These are phyloP conservation scores for Torulaspora franciscae DNA, from an alignment of 805 yeast species.

Conservation along the genomic window DNA sequence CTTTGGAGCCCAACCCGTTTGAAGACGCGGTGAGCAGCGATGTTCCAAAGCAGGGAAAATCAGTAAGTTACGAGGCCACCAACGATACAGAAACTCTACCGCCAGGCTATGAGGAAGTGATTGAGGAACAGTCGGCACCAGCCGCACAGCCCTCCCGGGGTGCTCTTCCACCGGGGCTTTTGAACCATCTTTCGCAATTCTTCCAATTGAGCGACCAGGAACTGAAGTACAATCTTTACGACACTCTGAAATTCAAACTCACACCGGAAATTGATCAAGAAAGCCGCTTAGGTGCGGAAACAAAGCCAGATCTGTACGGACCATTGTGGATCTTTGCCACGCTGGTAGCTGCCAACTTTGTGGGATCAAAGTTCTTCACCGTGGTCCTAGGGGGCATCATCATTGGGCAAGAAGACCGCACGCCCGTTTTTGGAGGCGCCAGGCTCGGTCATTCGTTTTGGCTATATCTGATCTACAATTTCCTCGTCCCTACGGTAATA, in stretches of 20 bases:
- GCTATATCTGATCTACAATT: conserved; percentile 71
- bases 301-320: conserved; percentile 70
- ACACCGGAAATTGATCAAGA: conserved; percentile 6
- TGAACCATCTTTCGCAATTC: conserved; percentile 27
- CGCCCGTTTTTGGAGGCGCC: conserved; percentile 46
- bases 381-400: conserved; percentile 54
- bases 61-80: conserved; percentile 1
- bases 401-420: conserved; percentile 37
- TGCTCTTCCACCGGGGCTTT: conserved; percentile 22
- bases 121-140: not conserved
- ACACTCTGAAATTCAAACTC: conserved; percentile 11
- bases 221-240: conserved; percentile 13
- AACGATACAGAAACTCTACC: conserved; percentile 6
- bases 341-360: conserved; percentile 66
- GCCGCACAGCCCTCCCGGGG: conserved; percentile 2
- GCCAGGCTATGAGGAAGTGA: conserved; percentile 12
- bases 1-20: conserved; percentile 22
- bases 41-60: not conserved
- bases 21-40: conserved; percentile 7
- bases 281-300: conserved; percentile 29
- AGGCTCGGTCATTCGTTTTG: conserved; percentile 63
- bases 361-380: conserved; percentile 66
- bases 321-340: conserved; percentile 89
- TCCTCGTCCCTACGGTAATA: conserved; percentile 51
- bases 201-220: conserved; percentile 21